Percentiles rank a stretch among this genome's conserved stretches.
phyloP scores from a whole-genome alignment of 805 yeast genomes.

The Saturnispora quitensis region DNA sequence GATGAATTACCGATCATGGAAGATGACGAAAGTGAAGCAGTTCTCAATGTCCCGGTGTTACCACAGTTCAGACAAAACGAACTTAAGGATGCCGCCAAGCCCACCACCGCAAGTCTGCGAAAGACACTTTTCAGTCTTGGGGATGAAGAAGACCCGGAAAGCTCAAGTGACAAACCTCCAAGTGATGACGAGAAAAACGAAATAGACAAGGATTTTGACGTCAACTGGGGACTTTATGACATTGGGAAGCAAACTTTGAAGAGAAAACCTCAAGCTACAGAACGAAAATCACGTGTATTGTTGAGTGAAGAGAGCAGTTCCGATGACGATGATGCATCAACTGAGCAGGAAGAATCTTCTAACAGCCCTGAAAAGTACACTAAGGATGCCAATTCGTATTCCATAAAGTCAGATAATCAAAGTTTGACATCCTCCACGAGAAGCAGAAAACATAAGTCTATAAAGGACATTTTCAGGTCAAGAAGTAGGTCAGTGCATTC shows the following conservation, averaged over 20 bases:
- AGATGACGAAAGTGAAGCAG: slow-evolving; percentile 25
- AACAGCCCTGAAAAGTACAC: not conserved
- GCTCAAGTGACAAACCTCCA: not conserved
- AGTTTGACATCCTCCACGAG: not conserved
- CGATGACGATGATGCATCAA: slow-evolving; percentile 22
- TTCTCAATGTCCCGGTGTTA: slow-evolving; percentile 18
- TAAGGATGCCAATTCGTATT: slow-evolving; percentile 2
- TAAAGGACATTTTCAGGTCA: slow-evolving; percentile 7
- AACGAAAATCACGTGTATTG: slow-evolving; percentile 3
- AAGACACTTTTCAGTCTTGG: slow-evolving; percentile 1
- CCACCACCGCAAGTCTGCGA: not conserved
- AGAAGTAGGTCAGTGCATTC: slow-evolving; percentile 9
- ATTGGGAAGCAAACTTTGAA: slow-evolving; percentile 3
- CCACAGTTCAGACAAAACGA: slow-evolving; percentile 17
- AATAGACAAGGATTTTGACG: slow-evolving; percentile 27
- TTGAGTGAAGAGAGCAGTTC: slow-evolving; percentile 6
- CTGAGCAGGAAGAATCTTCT: slow-evolving; percentile 13
- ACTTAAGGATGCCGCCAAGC: not conserved
- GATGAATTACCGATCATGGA: slow-evolving; percentile 24
- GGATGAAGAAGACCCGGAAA: slow-evolving; percentile 1
- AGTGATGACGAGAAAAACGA: slow-evolving; percentile 11
- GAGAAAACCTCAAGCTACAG: slow-evolving; percentile 5
- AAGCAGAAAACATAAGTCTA: not conserved
- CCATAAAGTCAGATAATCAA: not conserved
- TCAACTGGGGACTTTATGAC: slow-evolving; percentile 13